Conservation (phyloP, 2,329 filamentous ascomycete genomes). For the Stylonectria norvegica region DNA sequence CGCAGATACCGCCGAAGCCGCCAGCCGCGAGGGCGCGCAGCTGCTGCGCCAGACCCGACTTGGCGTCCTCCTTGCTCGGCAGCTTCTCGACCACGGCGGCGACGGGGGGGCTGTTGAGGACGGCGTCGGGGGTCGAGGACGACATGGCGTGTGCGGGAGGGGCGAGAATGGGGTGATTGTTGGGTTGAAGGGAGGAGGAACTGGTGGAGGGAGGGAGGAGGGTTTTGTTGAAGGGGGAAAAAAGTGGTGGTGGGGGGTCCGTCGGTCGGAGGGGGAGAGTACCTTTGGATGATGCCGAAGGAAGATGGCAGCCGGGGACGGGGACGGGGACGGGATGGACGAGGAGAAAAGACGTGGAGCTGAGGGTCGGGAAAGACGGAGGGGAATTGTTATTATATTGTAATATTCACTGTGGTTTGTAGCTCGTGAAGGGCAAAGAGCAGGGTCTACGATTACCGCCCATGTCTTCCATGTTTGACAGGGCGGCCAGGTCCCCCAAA, state of each 20-base stretch:
- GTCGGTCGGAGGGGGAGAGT: slow-evolving; percentile 5
- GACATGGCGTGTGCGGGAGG: slow-evolving; percentile 20
- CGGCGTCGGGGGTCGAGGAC: slow-evolving; percentile 23
- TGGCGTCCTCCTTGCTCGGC: slow-evolving; percentile 38
- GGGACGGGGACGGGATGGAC: background rate
- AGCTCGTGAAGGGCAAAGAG: no score
- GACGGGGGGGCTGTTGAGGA: slow-evolving; percentile 33
- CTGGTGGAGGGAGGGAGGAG: slow-evolving; percentile 2
- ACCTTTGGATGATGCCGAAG: background rate
- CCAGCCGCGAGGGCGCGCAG: slow-evolving; percentile 83
- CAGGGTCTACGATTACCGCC: no score
- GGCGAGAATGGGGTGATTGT: slow-evolving; percentile 8
- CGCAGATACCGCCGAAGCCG: slow-evolving; percentile 89
- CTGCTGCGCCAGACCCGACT: slow-evolving; percentile 45
- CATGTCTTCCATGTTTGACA: no score
- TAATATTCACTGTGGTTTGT: no score
- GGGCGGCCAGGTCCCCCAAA: no score
- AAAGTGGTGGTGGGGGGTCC: background rate
- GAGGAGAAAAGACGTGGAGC: no score
- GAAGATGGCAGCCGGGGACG: background rate
- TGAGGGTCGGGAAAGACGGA: no score
- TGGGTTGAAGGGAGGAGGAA: background rate
- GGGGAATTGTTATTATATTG: no score
- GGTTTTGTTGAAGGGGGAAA: background rate
- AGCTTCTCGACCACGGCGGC: slow-evolving; percentile 43